phyloP scores from a whole-genome alignment of 73 alveolate species.

The Paramecium tetraurelia region DNA sequence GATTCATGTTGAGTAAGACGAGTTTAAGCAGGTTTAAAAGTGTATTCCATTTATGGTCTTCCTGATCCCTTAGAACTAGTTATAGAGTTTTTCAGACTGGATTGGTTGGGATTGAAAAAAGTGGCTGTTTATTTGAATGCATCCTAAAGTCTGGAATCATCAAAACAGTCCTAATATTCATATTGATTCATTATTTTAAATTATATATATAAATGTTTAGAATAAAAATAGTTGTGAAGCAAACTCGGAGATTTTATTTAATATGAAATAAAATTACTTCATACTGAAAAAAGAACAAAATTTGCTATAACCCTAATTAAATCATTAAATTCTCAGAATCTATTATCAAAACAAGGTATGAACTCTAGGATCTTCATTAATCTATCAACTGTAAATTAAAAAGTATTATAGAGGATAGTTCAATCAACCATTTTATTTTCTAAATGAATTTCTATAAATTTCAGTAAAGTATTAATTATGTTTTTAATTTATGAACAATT shows the following conservation, averaged over 20 bases:
- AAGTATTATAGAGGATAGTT: not conserved
- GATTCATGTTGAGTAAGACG: not conserved
- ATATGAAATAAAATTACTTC: not conserved
- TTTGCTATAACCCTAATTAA: not conserved
- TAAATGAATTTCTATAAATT: not conserved
- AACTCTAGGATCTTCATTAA: too few species aligned
- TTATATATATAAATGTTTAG: not conserved
- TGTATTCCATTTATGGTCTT: not conserved
- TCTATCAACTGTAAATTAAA: too few species aligned
- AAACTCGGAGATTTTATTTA: not conserved
- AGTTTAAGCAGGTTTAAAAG: not conserved
- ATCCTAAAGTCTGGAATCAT: not conserved
- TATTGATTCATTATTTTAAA: not conserved
- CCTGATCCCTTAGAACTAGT: conserved; percentile 8
- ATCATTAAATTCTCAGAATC: not conserved
- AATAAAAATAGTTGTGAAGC: not conserved
- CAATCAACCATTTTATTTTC: not conserved
- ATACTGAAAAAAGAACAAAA: not conserved
- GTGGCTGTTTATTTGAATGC: not conserved
- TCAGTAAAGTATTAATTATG: not conserved
- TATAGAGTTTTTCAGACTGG: not conserved
- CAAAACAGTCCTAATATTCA: not conserved
- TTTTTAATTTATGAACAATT: not conserved
- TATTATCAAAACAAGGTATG: not conserved
- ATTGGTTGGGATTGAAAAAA: not conserved